Conservation (phyloP, 352 stramenopile genomes). For the Thraustochytrium striatum region DNA sequence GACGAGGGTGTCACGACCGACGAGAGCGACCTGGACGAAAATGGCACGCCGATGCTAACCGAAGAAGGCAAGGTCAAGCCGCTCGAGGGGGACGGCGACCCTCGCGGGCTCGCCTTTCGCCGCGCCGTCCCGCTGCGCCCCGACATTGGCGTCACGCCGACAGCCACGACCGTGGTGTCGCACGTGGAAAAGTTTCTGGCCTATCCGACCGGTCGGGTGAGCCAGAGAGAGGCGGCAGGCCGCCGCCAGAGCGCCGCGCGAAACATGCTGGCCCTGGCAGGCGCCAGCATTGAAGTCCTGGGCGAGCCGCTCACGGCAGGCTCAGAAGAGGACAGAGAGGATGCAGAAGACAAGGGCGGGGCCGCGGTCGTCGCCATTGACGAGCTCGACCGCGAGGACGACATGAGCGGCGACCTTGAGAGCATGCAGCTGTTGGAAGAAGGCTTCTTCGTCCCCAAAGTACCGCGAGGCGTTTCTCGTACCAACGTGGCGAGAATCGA, state of each 20-base stretch:
- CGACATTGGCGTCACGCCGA: neutral
- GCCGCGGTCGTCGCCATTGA: neutral
- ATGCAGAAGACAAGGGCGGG: neutral
- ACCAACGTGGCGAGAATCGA: constrained; percentile 24
- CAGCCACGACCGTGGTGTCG: neutral
- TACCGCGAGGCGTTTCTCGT: constrained; percentile 3
- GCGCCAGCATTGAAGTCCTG: neutral
- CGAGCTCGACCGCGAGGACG: neutral
- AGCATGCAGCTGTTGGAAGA: constrained; percentile 7
- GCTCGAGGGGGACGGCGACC: neutral
- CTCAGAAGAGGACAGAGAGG: neutral
- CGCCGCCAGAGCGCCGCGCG: neutral
- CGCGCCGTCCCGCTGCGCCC: neutral
- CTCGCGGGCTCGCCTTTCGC: neutral
- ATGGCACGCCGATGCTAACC: neutral
- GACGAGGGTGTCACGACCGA: no score
- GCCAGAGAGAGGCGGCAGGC: neutral
- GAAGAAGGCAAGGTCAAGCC: constrained; percentile 7
- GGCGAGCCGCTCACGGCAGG: neutral
- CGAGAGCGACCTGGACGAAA: constrained; percentile 9
- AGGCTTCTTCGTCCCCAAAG: constrained; percentile 35
- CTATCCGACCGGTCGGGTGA: no score
- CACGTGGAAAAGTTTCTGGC: neutral
- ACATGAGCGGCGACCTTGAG: neutral
- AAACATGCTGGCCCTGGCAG: neutral